Conservation (phyloP, 805 yeast genomes). For the Komagataella pseudopastoris region DNA sequence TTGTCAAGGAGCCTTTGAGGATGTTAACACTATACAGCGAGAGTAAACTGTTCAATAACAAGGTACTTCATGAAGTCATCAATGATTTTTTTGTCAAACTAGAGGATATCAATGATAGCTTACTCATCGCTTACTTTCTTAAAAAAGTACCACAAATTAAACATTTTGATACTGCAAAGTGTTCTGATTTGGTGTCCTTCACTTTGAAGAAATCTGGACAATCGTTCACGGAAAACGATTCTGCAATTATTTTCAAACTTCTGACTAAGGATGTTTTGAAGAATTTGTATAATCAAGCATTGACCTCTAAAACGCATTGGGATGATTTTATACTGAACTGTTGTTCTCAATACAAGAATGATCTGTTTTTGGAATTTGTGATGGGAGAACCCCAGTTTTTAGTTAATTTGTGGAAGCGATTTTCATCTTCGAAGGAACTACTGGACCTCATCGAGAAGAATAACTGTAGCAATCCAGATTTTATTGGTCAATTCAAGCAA, state of each 20-base stretch:
- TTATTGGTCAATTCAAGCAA: neutral
- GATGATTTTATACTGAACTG: slow-evolving; percentile 11
- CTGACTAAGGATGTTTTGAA: slow-evolving; percentile 19
- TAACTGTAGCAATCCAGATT: neutral
- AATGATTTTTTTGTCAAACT: slow-evolving; percentile 21
- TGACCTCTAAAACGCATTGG: slow-evolving; percentile 7
- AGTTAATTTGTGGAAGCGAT: slow-evolving; percentile 1
- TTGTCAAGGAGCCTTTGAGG: slow-evolving; percentile 17
- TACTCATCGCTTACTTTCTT: neutral
- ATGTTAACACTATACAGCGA: slow-evolving; percentile 20
- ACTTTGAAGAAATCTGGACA: slow-evolving; percentile 4
- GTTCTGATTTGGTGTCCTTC: slow-evolving; percentile 6
- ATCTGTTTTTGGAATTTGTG: neutral
- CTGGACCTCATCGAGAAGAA: neutral
- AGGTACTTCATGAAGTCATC: slow-evolving; percentile 15
- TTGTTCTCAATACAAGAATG: slow-evolving; percentile 3
- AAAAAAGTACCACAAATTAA: slow-evolving; percentile 5
- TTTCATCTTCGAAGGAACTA: neutral
- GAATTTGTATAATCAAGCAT: slow-evolving; percentile 18
- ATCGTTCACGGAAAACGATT: slow-evolving; percentile 2
- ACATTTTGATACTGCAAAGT: slow-evolving; percentile 9
- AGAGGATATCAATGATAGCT: slow-evolving; percentile 8
- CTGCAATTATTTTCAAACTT: slow-evolving; percentile 11
- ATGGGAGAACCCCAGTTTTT: neutral
- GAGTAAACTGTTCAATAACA: slow-evolving; percentile 9